Evolutionary conservation across 1,284 basidiomycete species (phyloP), one percentile per base, ranked within the genome.

Genomic region (Paramarasmius palmivorus): DNA sequence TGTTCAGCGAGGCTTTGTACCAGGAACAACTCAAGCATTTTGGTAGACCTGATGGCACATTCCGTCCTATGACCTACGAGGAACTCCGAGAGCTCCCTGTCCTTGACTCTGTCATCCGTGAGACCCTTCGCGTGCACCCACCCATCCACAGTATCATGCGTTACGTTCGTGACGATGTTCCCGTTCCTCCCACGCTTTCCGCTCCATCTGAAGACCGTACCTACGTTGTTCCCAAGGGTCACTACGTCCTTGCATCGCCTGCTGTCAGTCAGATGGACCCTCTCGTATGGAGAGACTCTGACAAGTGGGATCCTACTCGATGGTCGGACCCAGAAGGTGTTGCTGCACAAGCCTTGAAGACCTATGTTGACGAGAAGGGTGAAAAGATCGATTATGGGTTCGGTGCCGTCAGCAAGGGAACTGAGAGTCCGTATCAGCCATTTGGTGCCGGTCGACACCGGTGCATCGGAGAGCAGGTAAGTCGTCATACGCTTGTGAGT

Each of bases 381-480:
- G 92, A 96, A 69, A 94, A 93, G 76, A 80, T 97, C 55, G 96
- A 99, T 72, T 99, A 91, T 64, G 97, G 96, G 0, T 99, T 94
- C 69, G 97, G 96, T 51, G 83, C 83, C 63, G 92, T 97, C 41
- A 92, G 88, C 71, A 96, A 95, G 73, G 93, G 93, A 47, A 95
- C 93, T 10, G 90, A 93, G 59, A 90, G 86, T 56, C 86, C 88
- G 29, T 98, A 98, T 69, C 90, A 96, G 67, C 97, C 96, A 1
- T 99, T 99, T 66, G 97, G 96, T 54, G 95, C 96, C 42, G 96
- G 95, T 23, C 80, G 93, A 61, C 95, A 98, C 73, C 79, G 95
- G 54, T 98, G 95, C 71, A 96, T 97, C 60, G 95, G 95, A 60
- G 95, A 97, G 74, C 92, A 90, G 78, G 86, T 87, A 56, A 57